Conservation (phyloP, 331 rosid genomes). For the Telfairia occidentalis region DNA sequence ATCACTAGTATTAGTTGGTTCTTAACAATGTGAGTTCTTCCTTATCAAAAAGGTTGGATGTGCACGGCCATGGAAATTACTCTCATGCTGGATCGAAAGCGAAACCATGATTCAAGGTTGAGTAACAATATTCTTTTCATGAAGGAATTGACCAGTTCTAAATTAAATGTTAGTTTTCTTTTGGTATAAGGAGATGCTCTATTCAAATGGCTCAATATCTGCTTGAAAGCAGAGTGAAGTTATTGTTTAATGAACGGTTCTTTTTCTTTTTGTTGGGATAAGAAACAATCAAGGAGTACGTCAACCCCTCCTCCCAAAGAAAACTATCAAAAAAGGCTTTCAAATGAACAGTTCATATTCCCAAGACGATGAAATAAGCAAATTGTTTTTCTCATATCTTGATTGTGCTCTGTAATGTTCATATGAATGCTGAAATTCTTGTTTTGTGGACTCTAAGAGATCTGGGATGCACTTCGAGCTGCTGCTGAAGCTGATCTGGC, state of each 20-base stretch:
- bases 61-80: neutral
- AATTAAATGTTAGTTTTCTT: neutral
- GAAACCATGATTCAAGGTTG: neutral
- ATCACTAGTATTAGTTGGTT: neutral
- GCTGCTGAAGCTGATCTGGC: slow-evolving; percentile 87
- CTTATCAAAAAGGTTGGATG: neutral
- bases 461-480: slow-evolving; percentile 98
- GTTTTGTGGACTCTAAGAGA: slow-evolving; percentile 49
- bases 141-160: neutral
- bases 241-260: neutral
- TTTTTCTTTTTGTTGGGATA: no score
- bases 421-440: neutral
- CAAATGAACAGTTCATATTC: neutral
- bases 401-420: neutral
- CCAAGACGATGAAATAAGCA: neutral
- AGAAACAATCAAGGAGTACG: no score
- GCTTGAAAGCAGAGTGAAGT: neutral
- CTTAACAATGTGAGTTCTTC: neutral
- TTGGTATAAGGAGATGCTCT: neutral
- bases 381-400: neutral
- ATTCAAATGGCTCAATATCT: neutral
- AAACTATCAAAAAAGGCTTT: no score
- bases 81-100: neutral
- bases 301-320: no score
- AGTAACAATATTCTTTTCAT: neutral